Evolutionary conservation across 2,329 filamentous ascomycete genomes (phyloP), one percentile per base, ranked within the genome.

Genomic region (Chalaropsis thielavioides): DNA sequence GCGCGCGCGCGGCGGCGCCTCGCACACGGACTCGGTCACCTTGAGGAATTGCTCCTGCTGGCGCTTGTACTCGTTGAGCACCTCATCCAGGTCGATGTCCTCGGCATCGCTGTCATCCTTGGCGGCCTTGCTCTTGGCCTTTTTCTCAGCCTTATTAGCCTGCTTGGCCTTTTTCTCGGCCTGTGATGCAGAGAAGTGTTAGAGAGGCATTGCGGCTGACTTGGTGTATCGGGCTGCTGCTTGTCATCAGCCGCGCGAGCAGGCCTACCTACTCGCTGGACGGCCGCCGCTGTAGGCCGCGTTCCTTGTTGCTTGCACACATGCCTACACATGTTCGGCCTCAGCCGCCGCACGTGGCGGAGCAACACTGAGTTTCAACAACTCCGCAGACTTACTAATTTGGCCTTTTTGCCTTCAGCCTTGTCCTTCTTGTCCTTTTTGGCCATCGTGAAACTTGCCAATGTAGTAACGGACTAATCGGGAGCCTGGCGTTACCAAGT

Each of bases 41-140:
- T 96, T 96, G 71, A 94, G 83, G 72, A 95, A 96, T 72, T 89
- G 88, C 72, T 95, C 92, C 77, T 99, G 94, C 75, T 91, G 88
- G 73, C 89, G 89, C 70, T 89, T 89, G 76, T 95, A 97, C 74
- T 95, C 90, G 58, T 92, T 92, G 35, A 99, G 84, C 56, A 99
- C 92, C 58, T 87, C 86, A 72, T 99, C 94, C 44, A 99, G 82
- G 75, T 97, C 94, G 15, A 94, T 86, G 70, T 96, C 92, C 74
- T 97, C 92, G 60, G 82, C 89, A 73, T 96, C 92, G 72, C 89
- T 92, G 74, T 92, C 92, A 35, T 88, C 87, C 74, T 90, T 86
- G 69, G 89, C 83, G 15, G 80, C 79, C 74, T 88, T 89, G 62
- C 74, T 77, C 71, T 92, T 91, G 70, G 82, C 80, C 75, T 91